Evolutionary conservation across 2,329 filamentous ascomycete genomes (phyloP), one percentile per base, ranked within the genome.

Genomic region (Beauveria asiatica): DNA sequence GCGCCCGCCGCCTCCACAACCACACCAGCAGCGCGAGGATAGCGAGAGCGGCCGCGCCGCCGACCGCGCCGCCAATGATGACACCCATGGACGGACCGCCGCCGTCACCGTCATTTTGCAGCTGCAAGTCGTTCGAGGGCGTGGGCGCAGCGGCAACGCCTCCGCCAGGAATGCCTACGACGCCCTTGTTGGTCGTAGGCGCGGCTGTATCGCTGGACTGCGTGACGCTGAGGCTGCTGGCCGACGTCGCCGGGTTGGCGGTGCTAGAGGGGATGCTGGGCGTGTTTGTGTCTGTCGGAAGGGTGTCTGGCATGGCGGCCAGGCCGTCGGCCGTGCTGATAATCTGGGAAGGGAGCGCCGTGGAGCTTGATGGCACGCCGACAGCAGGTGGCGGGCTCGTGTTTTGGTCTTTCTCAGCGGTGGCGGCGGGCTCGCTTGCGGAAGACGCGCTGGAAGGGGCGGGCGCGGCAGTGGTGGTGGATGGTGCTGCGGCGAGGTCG

Each of bases 1-100:
- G 56, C 69, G 63, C 48, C 74, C 74, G 48, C 63, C 78, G 78
- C 53, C 76, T 72, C 74, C 76, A 76, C 63, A 80, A 74, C 80
- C 80, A 84, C 10, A 82, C 64, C 3, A 82, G 62, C 45, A 83
- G 74, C 0, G 72, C 75, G 23, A 82, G 65, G 17, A 83, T 61
- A 3, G 74, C 74, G 41, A 72, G 37, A 17, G 63, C 70, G 0
- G 78, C 75, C 1, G 81, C 67, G 4, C 77, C 77, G 30, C 81
- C 82, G 5, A 82, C 69, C 3, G 82, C 76, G 44, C 80, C 78
- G 10, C 78, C 81, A 1, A 79, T 79, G 48, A 84, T 74, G 6
- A 77, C 76, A 5, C 66, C 67, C 3, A 65, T 69, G 6, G 68
- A 55, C 11, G 65, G 63, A 7, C 48, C 61, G 17, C 63, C 58